These are phyloP conservation scores for Claviceps pusilla DNA, from an alignment of 2,329 filamentous ascomycete genomes.

Conservation along the genomic window DNA sequence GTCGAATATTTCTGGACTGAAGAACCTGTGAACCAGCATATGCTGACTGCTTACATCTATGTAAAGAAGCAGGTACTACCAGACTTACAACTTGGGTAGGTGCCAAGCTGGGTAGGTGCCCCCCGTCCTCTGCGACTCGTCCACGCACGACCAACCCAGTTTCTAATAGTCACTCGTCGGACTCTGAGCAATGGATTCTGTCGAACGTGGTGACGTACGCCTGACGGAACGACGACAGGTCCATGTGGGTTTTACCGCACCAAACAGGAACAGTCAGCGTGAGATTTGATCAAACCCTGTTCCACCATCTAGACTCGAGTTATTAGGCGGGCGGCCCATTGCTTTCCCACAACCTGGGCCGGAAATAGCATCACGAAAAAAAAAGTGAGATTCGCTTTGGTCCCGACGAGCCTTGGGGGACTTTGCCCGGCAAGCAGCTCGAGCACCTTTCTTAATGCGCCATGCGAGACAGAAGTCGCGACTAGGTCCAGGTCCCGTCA, in stretches of 20 bases:
- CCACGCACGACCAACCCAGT: neutral
- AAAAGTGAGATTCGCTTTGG: neutral
- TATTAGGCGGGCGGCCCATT: neutral
- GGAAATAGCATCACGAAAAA: constrained; percentile 1
- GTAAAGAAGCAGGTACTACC: no score
- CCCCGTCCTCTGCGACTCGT: neutral
- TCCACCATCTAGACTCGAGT: neutral
- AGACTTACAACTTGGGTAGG: neutral
- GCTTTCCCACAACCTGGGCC: neutral
- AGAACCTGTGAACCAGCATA: neutral
- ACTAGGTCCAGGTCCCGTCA: no score
- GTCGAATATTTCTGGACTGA: neutral
- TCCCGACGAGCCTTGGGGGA: neutral
- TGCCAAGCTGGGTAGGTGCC: neutral
- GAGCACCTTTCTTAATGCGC: neutral
- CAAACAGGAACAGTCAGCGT: neutral
- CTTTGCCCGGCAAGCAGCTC: no score
- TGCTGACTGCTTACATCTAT: neutral
- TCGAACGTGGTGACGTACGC: neutral
- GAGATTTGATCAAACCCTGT: neutral
- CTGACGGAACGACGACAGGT: neutral
- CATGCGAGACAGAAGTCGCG: neutral
- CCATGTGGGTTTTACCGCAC: neutral
- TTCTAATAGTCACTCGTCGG: neutral
- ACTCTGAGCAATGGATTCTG: neutral